A percentile compares a stretch with the other conserved stretches of the same genome.
Conservation (phyloP, 2,329 filamentous ascomycete species). For the Aschersonia sp. region DNA sequence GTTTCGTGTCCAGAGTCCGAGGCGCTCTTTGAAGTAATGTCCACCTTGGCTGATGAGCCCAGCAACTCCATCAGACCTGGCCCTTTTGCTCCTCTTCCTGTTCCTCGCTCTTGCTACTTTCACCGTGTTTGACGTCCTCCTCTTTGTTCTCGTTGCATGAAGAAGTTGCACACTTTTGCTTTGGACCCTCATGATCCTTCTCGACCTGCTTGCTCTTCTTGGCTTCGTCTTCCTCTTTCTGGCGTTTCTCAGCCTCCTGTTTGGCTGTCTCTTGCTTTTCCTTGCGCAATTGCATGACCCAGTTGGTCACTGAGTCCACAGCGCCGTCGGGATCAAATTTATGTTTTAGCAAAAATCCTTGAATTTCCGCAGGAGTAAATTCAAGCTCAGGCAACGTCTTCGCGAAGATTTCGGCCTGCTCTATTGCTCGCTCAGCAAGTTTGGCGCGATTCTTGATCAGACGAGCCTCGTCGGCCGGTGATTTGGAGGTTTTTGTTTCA, state of each 20-base stretch:
- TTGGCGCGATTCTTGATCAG: constrained; percentile 16
- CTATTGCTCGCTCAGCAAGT: constrained; percentile 24
- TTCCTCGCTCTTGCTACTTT: background rate
- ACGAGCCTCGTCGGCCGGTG: constrained; percentile 14
- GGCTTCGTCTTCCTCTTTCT: constrained; percentile 8
- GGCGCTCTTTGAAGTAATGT: constrained; percentile 11
- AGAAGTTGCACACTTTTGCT: background rate
- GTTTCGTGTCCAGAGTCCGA: constrained; percentile 21
- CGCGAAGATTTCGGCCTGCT: constrained; percentile 33
- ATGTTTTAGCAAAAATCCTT: constrained; percentile 41
- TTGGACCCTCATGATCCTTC: background rate
- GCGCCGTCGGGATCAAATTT: constrained; percentile 37
- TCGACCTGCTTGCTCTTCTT: background rate
- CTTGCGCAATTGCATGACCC: constrained; percentile 33
- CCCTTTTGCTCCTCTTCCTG: too few relatives aligned
- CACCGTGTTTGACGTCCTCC: background rate
- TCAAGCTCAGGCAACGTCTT: constrained; percentile 35
- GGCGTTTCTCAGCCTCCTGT: constrained; percentile 11
- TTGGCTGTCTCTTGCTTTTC: constrained; percentile 29
- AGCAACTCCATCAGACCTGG: background rate
- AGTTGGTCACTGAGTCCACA: constrained; percentile 29
- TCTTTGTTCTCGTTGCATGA: background rate
- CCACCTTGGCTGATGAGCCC: background rate
- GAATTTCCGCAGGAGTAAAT: constrained; percentile 47
- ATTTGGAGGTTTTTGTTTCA: constrained; percentile 11